These are phyloP conservation scores for Juncus inflexus DNA, from an alignment of 176 grass and related monocot genomes.

Conservation along the genomic window DNA sequence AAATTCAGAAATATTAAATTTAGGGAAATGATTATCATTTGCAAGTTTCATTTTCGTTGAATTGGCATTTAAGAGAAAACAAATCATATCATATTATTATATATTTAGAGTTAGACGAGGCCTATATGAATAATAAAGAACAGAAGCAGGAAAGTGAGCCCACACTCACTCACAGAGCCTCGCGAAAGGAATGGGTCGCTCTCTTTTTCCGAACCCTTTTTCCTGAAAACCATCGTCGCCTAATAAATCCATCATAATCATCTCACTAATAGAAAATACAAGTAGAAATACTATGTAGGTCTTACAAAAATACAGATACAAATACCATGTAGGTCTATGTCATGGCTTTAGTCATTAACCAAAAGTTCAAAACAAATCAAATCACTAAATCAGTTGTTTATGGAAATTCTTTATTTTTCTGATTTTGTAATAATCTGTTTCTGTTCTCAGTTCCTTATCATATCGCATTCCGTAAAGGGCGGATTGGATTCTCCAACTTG, in stretches of 20 bases:
- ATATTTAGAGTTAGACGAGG: background rate
- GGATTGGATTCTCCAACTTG: background rate
- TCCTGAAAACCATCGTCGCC: no score
- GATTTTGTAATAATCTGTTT: conserved; percentile 15
- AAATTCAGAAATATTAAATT: no score
- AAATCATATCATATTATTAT: no score
- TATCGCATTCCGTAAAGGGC: background rate
- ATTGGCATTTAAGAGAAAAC: no score
- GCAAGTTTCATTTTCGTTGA: no score
- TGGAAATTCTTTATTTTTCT: background rate
- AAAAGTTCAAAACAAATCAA: background rate
- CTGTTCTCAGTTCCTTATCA: conserved; percentile 27
- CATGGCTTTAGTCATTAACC: no score
- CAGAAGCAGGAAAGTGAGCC: background rate
- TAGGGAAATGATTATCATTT: no score
- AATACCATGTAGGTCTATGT: no score
- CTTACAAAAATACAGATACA: no score
- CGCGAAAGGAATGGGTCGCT: conserved; percentile 7
- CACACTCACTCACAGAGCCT: background rate
- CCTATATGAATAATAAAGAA: background rate
- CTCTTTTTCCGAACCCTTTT: background rate
- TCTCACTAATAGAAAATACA: no score
- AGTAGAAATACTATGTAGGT: no score
- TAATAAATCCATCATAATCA: no score
- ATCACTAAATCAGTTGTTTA: background rate